Base-by-base conservation (phyloP, 2,329 filamentous ascomycete genomes). In the Coniella vitis region DNA sequence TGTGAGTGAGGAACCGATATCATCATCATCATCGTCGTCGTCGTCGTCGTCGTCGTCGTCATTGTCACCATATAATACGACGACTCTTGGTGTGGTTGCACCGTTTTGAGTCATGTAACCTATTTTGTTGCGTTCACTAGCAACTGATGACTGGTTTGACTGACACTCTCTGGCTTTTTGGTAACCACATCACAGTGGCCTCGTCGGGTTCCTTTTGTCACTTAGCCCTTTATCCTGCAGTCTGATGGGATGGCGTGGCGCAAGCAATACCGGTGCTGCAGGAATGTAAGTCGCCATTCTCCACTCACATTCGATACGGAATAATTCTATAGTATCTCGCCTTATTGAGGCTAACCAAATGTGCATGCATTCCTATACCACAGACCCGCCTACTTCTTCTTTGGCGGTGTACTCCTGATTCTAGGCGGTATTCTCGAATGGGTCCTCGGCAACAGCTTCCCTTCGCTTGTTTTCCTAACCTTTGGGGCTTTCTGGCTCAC, bases 391-490 rank as follows among this genome's bases (percentile, higher is more conserved):
- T 69, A 68, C 51, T 65, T 66, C 54, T 73, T 71, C 56, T 65
- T 73, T 22, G 73, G 73, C 20, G 73, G 73, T 4, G 52, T 74
- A 3, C 61, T 75, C 21, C 63, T 73, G 57, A 55, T 73, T 8
- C 53, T 75, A 4, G 65, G 64, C 1, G 70, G 69, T 10, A 49
- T 76, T 3, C 63, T 75, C 10, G 73, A 76, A 51, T 75, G 69
- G 50, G 55, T 75, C 32, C 58, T 75, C 0, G 73, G 73, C 37
- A 75, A 76, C 55, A 77, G 74, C 0, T 78, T 77, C 43, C 67
- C 74, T 0, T 73, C 69, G 45, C 71, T 78, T 39, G 74, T 78
- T 12, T 78, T 78, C 56, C 61, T 73, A 55, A 63, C 65, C 10
- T 69, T 68, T 36, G 69, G 71, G 56, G 61, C 55, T 13, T 78